phyloP scores from a whole-genome alignment of 2,329 filamentous ascomycete species.

The Diaporthe australafricana region DNA sequence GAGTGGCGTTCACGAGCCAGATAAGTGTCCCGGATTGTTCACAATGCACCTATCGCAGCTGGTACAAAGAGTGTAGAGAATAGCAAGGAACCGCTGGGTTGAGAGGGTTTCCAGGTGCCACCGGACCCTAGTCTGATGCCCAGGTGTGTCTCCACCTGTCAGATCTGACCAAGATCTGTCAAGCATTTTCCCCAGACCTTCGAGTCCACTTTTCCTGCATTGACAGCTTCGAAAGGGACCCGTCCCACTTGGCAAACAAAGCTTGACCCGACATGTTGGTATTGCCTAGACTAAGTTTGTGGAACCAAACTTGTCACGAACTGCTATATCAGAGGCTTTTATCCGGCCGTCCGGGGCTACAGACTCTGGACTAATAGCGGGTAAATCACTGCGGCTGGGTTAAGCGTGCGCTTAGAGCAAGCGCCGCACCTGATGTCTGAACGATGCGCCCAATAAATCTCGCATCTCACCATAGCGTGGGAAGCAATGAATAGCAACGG shows the following conservation, averaged over 20 bases:
- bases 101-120: neutral
- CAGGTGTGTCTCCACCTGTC: neutral
- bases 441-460: neutral
- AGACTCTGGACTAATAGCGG: neutral
- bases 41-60: neutral
- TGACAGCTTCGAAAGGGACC: neutral
- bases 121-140: neutral
- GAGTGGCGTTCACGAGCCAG: neutral
- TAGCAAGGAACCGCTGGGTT: no score
- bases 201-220: neutral
- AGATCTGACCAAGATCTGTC: neutral
- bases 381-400: neutral
- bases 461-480: neutral
- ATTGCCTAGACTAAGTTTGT: neutral
- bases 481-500: neutral
- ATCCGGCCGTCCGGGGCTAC: neutral
- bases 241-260: constrained; percentile 1
- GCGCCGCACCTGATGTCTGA: neutral
- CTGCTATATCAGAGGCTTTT: neutral
- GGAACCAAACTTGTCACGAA: neutral
- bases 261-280: constrained; percentile 19
- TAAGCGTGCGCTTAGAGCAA: constrained; percentile 3
- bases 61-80: no score
- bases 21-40: no score
- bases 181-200: constrained; percentile 3